Evolutionary conservation across 768 basidiomycete genomes (phyloP).

Genomic region (Pleurotus eryngii): DNA sequence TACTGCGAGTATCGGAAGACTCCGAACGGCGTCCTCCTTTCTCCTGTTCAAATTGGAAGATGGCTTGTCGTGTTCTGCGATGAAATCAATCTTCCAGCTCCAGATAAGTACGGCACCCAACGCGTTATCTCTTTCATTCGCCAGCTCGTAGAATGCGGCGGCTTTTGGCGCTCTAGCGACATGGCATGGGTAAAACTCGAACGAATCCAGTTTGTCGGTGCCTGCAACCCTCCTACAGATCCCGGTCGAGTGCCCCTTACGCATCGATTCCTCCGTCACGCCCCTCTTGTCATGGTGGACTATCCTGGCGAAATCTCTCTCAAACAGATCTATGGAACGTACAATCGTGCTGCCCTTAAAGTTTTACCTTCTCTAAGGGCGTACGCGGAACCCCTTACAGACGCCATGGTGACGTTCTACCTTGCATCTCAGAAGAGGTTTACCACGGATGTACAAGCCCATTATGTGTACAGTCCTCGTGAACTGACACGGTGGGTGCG

Average conservation of each 20-base stretch:
- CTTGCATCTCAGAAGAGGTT: conserved; percentile 91
- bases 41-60: conserved; percentile 91
- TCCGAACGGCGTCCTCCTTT: conserved; percentile 93
- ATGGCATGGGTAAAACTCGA: conserved; percentile 98
- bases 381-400: conserved; percentile 91
- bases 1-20: conserved; percentile 99
- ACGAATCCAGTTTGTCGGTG: conserved; percentile 99
- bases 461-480: conserved; percentile 98
- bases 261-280: conserved; percentile 96
- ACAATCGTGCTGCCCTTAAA: conserved; percentile 93
- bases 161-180: conserved; percentile 92
- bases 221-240: conserved; percentile 98
- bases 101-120: conserved; percentile 98
- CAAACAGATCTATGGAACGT: conserved; percentile 98
- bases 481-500: conserved; percentile 97
- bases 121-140: conserved; percentile 98
- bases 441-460: conserved; percentile 95
- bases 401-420: conserved; percentile 97
- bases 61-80: conserved; percentile 99
- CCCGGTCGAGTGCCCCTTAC: conserved; percentile 98
- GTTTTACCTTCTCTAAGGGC: conserved; percentile 91
- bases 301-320: conserved; percentile 96
- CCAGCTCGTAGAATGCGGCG: conserved; percentile 91
- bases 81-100: conserved; percentile 96
- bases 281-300: conserved; percentile 97